Conservation (phyloP, 208 protist genomes). For the Leishmania guyanensis region DNA sequence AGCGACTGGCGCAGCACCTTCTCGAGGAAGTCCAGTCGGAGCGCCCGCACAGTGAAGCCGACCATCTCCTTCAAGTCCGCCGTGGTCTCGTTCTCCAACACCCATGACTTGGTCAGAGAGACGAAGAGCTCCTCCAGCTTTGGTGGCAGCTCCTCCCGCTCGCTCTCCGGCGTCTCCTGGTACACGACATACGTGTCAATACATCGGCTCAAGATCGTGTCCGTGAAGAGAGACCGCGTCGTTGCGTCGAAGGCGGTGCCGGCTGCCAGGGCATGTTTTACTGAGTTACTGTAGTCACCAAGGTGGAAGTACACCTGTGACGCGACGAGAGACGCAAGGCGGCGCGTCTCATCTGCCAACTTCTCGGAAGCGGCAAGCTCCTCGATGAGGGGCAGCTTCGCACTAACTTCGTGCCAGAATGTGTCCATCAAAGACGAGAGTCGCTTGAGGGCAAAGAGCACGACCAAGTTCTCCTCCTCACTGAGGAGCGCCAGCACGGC, state of each 20-base stretch:
- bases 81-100: conserved; percentile 64
- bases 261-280: conserved; percentile 95
- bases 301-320: conserved; percentile 99
- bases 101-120: conserved; percentile 78
- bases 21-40: conserved; percentile 87
- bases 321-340: conserved; percentile 91
- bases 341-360: conserved; percentile 62
- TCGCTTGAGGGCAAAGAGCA: conserved; percentile 80
- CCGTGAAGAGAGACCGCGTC: conserved; percentile 76
- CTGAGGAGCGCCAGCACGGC: conserved; percentile 79
- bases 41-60: conserved; percentile 87
- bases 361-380: conserved; percentile 68
- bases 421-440: conserved; percentile 79
- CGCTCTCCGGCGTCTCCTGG: conserved; percentile 43
- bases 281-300: conserved; percentile 94
- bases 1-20: conserved; percentile 76
- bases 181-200: conserved; percentile 94
- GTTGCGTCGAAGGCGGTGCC: conserved; percentile 95
- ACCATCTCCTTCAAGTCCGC: conserved; percentile 84
- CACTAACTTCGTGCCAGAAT: conserved; percentile 91
- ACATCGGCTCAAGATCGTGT: conserved; percentile 93
- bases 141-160: conserved; percentile 60
- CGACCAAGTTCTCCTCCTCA: conserved; percentile 70
- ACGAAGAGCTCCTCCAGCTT: conserved; percentile 85
- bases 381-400: conserved; percentile 81